Evolutionary conservation across 169 alveolate genomes (phyloP), one percentile per base, ranked within the genome.

Genomic region (Babesia caballi): DNA sequence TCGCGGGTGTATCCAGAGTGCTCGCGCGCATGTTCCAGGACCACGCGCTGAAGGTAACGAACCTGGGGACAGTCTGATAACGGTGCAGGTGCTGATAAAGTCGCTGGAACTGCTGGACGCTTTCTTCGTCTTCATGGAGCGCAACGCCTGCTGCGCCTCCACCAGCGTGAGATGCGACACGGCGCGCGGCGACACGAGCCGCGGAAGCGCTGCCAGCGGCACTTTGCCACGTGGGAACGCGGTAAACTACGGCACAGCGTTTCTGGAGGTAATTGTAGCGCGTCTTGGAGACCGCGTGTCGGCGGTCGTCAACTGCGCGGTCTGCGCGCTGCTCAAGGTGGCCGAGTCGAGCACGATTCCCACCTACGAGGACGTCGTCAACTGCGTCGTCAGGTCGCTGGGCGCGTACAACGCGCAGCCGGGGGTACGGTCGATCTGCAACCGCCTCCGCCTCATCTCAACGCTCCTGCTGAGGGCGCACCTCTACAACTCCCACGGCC

Each of bases 51-150:
- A 63, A 63, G 60, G 73, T 63, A 59, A 28, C 23, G 9, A 21
- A 25, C 15, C 0, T 0, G 21, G 2, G 4, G 36, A 11, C n/a
- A 3, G n/a, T 12, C 4, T 11, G 8, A 38, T 25, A 17, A 30
- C 0, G 7, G 5, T 28, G 0, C 30, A 63, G 73, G 73, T 63
- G 25, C 35, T 63, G 2, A 49, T 63, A 17, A 63, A 63, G 47
- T 63, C 73, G 14, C 73, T 63, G 3, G 73, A 63, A 1, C 73
- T 63, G 27, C 60, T 63, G 58, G 73, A 63, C 30, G 59, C 73
- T 0, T 63, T 47, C 49, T 63, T 63, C 25, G 60, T 4, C 21
- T 63, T 63, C 35, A 63, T 63, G 73, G 73, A 63, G 58, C 58
- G 73, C 12, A 21, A 63, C 36, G 47, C 38, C 4, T 63, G 61